Evolutionary conservation across 352 stramenopile genomes (phyloP), one percentile per base, ranked within the genome.

Genomic region (Phytophthora kernoviae): DNA sequence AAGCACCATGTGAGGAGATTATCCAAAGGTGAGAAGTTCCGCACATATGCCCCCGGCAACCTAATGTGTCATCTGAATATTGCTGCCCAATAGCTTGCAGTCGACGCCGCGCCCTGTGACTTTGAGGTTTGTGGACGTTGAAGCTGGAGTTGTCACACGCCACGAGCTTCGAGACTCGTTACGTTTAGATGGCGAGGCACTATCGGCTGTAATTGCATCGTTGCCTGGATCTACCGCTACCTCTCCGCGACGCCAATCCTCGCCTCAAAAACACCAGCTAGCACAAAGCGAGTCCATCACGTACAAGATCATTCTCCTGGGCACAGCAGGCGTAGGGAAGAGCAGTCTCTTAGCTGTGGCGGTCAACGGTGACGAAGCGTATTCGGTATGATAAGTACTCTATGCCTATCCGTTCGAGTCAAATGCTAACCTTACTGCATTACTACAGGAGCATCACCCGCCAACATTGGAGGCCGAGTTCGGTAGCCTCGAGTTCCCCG

Each of bases 261-360:
- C 64, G 27, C 47, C 58, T 9, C 51, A 21, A 14, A 45, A 62
- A 10, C 15, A 39, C 10, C 11, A 22, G 1, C 18, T 17, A 2
- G 64, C 54, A 0, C 59, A 49, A 18, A 45, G 39, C 8, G 18
- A 26, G 9, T 43, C 34, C 21, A 62, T 68, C 26, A 55, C 79
- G 36, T 91, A 91, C 77, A 93, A 91, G 57, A 84, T 92, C 59
- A 92, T 92, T 24, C 52, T 94, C 7, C 55, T 94, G 9, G 82
- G 82, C n/a, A 90, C 84, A 17, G 85, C 79, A 20, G 82, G 84
- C 20, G 84, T 94, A 0, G 84, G 82, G 5, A 94, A 94, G 62
- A 91, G 79, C 69, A 94, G 84, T 26, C 52, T 93, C 5, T 62
- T 93, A 14, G 73, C 82, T 1, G 82, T 92, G 2, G 77, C 79